Evolutionary conservation across 805 yeast species (phyloP), one percentile per base, ranked within the genome.

Genomic region (Cyberlindnera lachancei): DNA sequence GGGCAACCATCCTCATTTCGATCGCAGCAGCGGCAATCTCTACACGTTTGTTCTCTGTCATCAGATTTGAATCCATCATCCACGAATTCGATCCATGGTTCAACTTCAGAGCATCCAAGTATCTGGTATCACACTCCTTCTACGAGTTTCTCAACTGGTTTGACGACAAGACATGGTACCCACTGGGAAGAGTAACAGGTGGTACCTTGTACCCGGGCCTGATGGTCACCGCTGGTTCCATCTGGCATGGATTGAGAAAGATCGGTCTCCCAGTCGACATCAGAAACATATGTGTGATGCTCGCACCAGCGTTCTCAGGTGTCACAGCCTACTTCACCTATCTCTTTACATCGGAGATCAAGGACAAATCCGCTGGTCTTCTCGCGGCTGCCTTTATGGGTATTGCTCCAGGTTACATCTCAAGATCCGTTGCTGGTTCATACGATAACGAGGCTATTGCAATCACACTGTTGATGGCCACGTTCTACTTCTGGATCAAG

Each of bases 391-490:
- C 83, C 11, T 92, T 92, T 59, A 86, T 92, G 75, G 96, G 94
- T 29, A 88, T 92, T 62, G 96, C 96, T 1, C 98, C 98, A 6
- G 99, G 98, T 36, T 94, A 92, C 59, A 94, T 92, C 48, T 87
- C 96, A 31, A 75, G 99, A 58, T 88, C 96, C 2, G 99, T 92
- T 33, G 98, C 98, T 11, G 99, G 99, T 21, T 84, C 96, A 12
- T 92, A 92, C 55, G 99, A 94, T 68, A 92, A 92, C 59, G 99
- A 92, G 64, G 98, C 98, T 32, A 92, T 92, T 60, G 96, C 98
- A 28, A 92, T 92, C 57, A 88, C 96, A 10, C 66, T 92, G 48
- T 69, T 92, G 45, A 86, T 94, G 96, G 82, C 88, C 22, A 85
- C 98, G 6, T 92, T 94, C 58, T 88, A 76, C 68, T 70, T 86